Evolutionary conservation across 2,329 filamentous ascomycete species (phyloP), one percentile per base, ranked within the genome.

Genomic region (Alternaria gaisen): DNA sequence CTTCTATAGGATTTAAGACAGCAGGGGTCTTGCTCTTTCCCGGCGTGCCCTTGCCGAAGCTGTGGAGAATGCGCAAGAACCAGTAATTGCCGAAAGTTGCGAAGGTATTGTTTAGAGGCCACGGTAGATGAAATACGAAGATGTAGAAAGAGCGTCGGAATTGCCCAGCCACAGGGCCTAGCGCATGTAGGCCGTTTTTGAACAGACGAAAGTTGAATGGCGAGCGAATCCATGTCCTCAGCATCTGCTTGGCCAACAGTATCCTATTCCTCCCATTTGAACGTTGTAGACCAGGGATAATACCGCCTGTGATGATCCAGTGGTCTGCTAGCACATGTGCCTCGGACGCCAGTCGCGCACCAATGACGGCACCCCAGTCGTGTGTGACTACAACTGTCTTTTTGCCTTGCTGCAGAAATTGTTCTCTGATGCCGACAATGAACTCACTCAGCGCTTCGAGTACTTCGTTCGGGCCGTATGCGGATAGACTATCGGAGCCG

Each of bases 321-420:
- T 84, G 81, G 72, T 88, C 83, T 9, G 86, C 84, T 47, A 88
- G 71, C 53, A 82, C 79, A 20, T 82, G 80, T 28, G 86, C 86
- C 67, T 88, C 86, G n/a, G 83, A 79, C n/a, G 86, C 86, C 43
- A 88, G 80, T 44, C 86, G 80, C 65, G 82, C 85, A 4, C 80
- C 80, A 18, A 88, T 69, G 9, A 84, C 69, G 56, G 81, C 83
- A 16, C 85, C 85, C 85, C 85, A 87, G 61, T 87, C 85, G 73
- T 87, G 85, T 5, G 75, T 81, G 34, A 85, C 83, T 48, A 86
- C 78, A 20, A 85, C 76, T 1, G 82, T 60, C 64, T 68, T 72
- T n/a, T 65, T 68, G 16, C 65, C 63, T 11, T 69, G 60, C 6
- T 68, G 56, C 18, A 71, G 24, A 42, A 85, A 86, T 48, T 78